Evolutionary conservation across 75 land plant genomes (phyloP).

Genomic region (Sequoia sempervirens): DNA sequence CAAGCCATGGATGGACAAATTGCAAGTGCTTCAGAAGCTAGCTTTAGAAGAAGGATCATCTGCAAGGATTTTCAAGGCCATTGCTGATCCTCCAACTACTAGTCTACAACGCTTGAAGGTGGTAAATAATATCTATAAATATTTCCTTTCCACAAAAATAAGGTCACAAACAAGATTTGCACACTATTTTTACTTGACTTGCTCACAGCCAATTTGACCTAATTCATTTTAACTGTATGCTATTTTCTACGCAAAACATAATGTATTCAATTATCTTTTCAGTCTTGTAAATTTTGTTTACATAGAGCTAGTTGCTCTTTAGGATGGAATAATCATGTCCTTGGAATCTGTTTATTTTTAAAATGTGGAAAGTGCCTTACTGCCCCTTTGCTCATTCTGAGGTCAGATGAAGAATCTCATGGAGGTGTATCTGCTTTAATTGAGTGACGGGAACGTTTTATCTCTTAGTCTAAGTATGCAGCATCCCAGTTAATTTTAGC

Average conservation of each 20-base stretch:
- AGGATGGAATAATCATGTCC: background rate
- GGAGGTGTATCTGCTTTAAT: background rate
- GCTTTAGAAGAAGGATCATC: slow-evolving; percentile 27
- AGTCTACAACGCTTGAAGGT: slow-evolving; percentile 97
- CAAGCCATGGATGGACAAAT: slow-evolving; percentile 94
- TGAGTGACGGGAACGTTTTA: background rate
- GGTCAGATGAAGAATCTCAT: background rate
- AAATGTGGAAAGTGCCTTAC: background rate
- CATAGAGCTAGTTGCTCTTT: background rate
- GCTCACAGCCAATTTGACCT: background rate
- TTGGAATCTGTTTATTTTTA: background rate
- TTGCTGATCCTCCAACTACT: slow-evolving; percentile 99
- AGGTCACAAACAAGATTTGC: background rate
- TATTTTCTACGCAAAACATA: background rate
- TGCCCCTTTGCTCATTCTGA: background rate
- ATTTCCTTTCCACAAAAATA: background rate
- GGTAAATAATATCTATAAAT: background rate
- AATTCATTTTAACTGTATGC: background rate
- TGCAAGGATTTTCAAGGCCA: slow-evolving; percentile 88
- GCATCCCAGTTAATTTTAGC: background rate
- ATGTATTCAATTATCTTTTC: background rate
- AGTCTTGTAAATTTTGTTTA: background rate
- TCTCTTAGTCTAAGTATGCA: background rate
- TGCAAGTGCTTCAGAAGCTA: slow-evolving; percentile 64
- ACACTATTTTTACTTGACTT: background rate